Conservation (phyloP, 2,329 filamentous ascomycete species). For the Penicillium frequentans region DNA sequence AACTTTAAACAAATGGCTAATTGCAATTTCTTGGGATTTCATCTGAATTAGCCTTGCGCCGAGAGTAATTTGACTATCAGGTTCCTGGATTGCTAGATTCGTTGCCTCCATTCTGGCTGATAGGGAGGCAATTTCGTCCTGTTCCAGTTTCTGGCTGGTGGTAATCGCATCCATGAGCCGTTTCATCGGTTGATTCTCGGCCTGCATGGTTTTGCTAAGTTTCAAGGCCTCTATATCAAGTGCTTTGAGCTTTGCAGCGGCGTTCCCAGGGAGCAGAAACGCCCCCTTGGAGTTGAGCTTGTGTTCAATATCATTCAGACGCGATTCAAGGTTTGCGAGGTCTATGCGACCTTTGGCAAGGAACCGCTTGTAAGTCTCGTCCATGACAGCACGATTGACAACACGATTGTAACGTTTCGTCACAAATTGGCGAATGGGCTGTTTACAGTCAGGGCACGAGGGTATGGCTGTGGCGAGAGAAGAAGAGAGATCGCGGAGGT, state of each 20-base stretch:
- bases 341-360: constrained; percentile 6
- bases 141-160: background rate
- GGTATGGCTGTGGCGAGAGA: constrained; percentile 7
- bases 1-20: background rate
- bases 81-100: background rate
- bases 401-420: constrained; percentile 14
- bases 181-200: constrained; percentile 8
- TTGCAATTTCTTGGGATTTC: background rate
- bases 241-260: too few relatives aligned
- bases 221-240: background rate
- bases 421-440: constrained; percentile 15
- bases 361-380: constrained; percentile 10
- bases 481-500: constrained; percentile 7
- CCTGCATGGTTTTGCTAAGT: constrained; percentile 1
- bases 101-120: background rate
- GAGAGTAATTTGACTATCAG: constrained; percentile 7
- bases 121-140: background rate
- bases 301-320: constrained; percentile 5
- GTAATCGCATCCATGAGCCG: constrained; percentile 10
- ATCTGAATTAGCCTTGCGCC: constrained; percentile 4
- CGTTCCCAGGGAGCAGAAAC: too few relatives aligned
- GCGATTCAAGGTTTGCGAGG: constrained; percentile 3
- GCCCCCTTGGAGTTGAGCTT: background rate
- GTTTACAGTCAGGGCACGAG: constrained; percentile 9
- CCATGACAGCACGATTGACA: constrained; percentile 14